These are phyloP conservation scores for Yamadazyma triangularis DNA, from an alignment of 1,139 yeast genomes.

Conservation along the genomic window DNA sequence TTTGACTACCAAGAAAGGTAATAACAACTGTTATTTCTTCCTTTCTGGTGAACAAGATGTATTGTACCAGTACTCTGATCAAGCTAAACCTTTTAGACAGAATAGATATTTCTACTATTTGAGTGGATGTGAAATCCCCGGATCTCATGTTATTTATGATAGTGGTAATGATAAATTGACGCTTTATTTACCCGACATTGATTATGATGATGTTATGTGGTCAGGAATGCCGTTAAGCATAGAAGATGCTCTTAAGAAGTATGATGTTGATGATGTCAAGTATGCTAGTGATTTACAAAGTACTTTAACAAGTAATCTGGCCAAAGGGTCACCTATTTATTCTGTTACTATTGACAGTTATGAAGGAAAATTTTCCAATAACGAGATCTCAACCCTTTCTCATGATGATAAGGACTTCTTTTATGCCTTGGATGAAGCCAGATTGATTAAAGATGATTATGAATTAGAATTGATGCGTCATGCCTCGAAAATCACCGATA, in stretches of 20 bases:
- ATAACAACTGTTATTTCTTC: conserved; percentile 28
- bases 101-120: conserved; percentile 86
- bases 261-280: conserved; percentile 78
- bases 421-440: conserved; percentile 79
- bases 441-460: conserved; percentile 77
- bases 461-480: conserved; percentile 73
- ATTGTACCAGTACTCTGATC: conserved; percentile 76
- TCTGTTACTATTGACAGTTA: conserved; percentile 32
- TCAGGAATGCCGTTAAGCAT: conserved; percentile 75
- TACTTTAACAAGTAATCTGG: conserved; percentile 4
- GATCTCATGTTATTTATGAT: conserved; percentile 63
- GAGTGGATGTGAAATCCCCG: conserved; percentile 81
- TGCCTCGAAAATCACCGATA: conserved; percentile 82
- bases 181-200: conserved; percentile 77
- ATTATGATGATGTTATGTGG: conserved; percentile 93
- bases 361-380: no score
- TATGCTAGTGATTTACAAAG: conserved; percentile 42
- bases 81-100: conserved; percentile 75
- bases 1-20: conserved; percentile 21
- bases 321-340: neutral
- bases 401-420: conserved; percentile 50
- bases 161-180: conserved; percentile 52
- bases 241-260: conserved; percentile 61
- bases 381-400: conserved; percentile 23
- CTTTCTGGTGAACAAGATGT: conserved; percentile 65